A percentile compares a stretch with the other conserved stretches of the same genome.
Evolutionary conservation across 441 rosid species (phyloP).

Genomic region (Aleurites moluccanus): DNA sequence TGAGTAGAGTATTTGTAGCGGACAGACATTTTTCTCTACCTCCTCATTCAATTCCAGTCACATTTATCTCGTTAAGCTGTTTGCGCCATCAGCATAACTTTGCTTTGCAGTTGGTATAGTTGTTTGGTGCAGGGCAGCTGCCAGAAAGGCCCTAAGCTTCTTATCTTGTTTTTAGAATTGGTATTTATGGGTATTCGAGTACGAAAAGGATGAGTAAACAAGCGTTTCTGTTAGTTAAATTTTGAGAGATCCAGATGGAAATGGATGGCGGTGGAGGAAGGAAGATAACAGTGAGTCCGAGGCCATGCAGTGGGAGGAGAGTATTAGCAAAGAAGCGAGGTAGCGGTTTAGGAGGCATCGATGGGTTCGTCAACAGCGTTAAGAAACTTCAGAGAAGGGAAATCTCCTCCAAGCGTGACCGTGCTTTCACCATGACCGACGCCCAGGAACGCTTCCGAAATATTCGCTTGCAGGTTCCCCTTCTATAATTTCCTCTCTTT

Average conservation of each 20-base stretch:
- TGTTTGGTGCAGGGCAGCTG: background rate
- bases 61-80: background rate
- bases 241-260: background rate
- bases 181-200: background rate
- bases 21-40: background rate
- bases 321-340: slow-evolving; percentile 49
- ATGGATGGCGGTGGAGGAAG: slow-evolving; percentile 32
- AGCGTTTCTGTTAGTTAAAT: background rate
- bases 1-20: too few relatives aligned
- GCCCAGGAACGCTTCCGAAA: slow-evolving; percentile 64
- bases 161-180: background rate
- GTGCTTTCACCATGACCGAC: slow-evolving; percentile 50
- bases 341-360: slow-evolving; percentile 26
- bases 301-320: slow-evolving; percentile 54
- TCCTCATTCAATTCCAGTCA: background rate
- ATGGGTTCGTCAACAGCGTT: slow-evolving; percentile 54
- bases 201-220: background rate
- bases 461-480: slow-evolving; percentile 50
- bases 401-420: slow-evolving; percentile 54
- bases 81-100: background rate
- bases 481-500: background rate
- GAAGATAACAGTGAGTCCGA: slow-evolving; percentile 50
- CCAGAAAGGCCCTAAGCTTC: background rate
- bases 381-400: slow-evolving; percentile 69
- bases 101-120: background rate